Evolutionary conservation across 1,284 basidiomycete species (phyloP), one percentile per base, ranked within the genome.

Genomic region (Leccinum subrobustum): DNA sequence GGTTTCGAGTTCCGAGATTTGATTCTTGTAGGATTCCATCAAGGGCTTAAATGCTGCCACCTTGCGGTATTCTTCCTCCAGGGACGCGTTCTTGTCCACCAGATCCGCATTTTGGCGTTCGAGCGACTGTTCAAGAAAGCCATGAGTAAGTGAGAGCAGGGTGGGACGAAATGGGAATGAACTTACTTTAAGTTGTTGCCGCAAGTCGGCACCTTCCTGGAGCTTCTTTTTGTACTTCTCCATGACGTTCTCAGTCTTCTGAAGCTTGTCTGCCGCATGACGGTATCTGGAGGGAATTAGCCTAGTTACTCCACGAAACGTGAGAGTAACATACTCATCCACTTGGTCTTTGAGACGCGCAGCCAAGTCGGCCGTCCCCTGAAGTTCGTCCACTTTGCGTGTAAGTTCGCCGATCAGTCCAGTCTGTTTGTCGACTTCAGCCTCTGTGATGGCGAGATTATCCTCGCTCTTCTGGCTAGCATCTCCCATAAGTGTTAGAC

Each of bases 141-240:
- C 56, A 52, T 42, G 33, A 29, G 18, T 63, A 37, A 33, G 27
- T 63, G 23, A 66, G 52, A 31, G 6, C 44, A 6, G 31, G 52
- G 42, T 25, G 18, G 58, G 11, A 65, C 18, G 37, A 56, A 35
- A 61, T 58, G 25, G 47, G 9, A 51, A 37, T 52, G 2, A 48
- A 66, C 78, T 42, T 65, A 92, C 93, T 78, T 94, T 94, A 70
- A 97, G 83, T 67, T 91, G 87, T 63, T 94, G 86, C 25, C 93
- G 87, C 44, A 96, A 81, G 67, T 96, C 93, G 3, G 92, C 93
- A 4, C 90, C 87, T 73, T 98, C 96, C 68, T 98, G 96, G 4
- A 98, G 83, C 77, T 98, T 98, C 83, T 95, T 96, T 81, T 96
- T 96, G 78, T 98, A 97, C 76, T 98, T 99, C 76, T 98, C 95